Evolutionary conservation across 768 basidiomycete species (phyloP).

Genomic region (Hirschioporus abietinus): DNA sequence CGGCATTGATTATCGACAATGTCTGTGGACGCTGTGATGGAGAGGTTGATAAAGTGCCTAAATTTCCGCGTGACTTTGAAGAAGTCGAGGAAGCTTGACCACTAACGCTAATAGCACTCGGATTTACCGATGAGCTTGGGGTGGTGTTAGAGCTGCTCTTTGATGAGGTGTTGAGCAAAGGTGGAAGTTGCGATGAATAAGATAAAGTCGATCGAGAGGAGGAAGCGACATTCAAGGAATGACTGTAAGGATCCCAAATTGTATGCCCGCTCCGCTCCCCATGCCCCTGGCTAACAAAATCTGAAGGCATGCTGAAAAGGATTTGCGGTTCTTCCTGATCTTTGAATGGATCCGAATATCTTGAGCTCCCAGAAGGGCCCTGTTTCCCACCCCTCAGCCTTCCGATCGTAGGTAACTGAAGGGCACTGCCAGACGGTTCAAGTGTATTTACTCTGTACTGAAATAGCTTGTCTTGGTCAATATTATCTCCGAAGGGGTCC

Average conservation of each 20-base stretch:
- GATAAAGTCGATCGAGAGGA: not conserved
- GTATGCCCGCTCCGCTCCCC: not conserved
- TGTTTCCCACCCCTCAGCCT: conserved; percentile 12
- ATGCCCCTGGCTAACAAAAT: not conserved
- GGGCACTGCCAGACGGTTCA: conserved; percentile 7
- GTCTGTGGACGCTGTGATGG: conserved; percentile 24
- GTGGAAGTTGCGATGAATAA: not conserved
- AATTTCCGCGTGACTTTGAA: conserved; percentile 16
- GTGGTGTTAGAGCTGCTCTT: not conserved
- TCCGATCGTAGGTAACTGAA: conserved; percentile 7
- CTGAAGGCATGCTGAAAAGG: conserved; percentile 11
- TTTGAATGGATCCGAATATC: conserved; percentile 44
- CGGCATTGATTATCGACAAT: conserved; percentile 39
- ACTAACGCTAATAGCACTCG: no score
- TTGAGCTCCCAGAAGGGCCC: conserved; percentile 26
- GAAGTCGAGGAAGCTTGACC: not conserved
- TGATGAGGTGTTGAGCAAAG: not conserved
- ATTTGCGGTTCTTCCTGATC: conserved; percentile 17
- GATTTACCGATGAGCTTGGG: not conserved
- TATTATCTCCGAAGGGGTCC: conserved; percentile 48
- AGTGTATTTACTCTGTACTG: conserved; percentile 19
- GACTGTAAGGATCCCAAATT: not conserved
- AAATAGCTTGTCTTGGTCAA: conserved; percentile 8
- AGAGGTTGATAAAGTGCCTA: conserved; percentile 17
- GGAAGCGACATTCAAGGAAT: not conserved